phyloP scores from a whole-genome alignment of 148 eudicot genomes.

The Rhododendron ferrugineum region DNA sequence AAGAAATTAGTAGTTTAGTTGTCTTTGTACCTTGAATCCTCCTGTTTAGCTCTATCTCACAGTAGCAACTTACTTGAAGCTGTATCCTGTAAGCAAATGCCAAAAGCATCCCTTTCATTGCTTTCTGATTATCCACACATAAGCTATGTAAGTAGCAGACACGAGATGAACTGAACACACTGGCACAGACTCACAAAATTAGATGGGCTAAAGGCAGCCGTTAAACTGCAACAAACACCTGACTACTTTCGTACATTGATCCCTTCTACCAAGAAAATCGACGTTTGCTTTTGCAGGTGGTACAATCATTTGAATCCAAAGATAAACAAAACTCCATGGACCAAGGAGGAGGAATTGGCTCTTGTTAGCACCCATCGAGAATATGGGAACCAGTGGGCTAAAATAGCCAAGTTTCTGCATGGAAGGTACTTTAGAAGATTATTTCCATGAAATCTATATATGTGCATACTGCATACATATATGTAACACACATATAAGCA shows the following conservation, averaged over 20 bases:
- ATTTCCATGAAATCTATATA: not conserved
- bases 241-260: not conserved
- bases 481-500: not conserved
- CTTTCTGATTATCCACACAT: not conserved
- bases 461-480: not conserved
- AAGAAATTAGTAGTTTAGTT: not conserved
- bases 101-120: not conserved
- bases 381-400: constrained; percentile 78
- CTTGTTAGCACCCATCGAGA: constrained; percentile 43
- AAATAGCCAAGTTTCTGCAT: constrained; percentile 60
- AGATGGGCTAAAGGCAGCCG: not conserved
- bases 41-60: constrained; percentile 1
- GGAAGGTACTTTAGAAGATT: constrained; percentile 55
- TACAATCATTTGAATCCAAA: constrained; percentile 72
- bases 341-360: constrained; percentile 51
- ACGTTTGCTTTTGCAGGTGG: constrained; percentile 40
- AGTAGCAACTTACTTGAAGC: not conserved
- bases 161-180: not conserved
- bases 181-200: not conserved
- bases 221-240: not conserved
- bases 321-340: constrained; percentile 72
- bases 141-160: not conserved
- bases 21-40: not conserved
- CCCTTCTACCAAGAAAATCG: not conserved
- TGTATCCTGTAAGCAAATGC: not conserved